These are phyloP conservation scores for Penicillium brasilianum DNA, from an alignment of 2,329 filamentous ascomycete genomes.

Conservation along the genomic window DNA sequence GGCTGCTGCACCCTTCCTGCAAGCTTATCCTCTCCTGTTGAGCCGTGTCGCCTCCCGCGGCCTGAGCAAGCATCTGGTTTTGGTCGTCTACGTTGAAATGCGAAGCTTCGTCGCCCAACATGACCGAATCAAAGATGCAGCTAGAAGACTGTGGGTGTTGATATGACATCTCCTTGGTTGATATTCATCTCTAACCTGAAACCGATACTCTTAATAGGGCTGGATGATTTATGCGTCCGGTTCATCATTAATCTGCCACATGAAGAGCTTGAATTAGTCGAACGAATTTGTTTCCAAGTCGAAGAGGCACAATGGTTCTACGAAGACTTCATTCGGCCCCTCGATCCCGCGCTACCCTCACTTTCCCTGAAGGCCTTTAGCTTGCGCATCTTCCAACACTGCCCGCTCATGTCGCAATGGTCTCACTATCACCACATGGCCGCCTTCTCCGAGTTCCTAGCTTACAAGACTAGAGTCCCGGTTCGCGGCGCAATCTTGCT, in stretches of 20 bases:
- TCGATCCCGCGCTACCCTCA: conserved; percentile 82
- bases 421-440: conserved; percentile 76
- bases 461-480: conserved; percentile 92
- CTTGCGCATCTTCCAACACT: conserved; percentile 90
- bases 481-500: conserved; percentile 93
- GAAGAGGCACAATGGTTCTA: conserved; percentile 99
- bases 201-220: conserved; percentile 61
- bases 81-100: conserved; percentile 59
- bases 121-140: conserved; percentile 79
- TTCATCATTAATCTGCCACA: conserved; percentile 97
- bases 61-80: conserved; percentile 31
- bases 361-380: conserved; percentile 86
- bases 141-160: conserved; percentile 78
- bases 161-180: conserved; percentile 4
- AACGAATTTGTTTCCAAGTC: conserved; percentile 96
- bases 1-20: conserved; percentile 29
- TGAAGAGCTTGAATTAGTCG: conserved; percentile 86
- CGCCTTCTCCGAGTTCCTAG: conserved; percentile 89
- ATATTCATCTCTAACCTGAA: conserved; percentile 28
- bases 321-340: conserved; percentile 95
- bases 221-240: conserved; percentile 96
- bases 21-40: conserved; percentile 33
- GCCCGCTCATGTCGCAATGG: conserved; percentile 82
- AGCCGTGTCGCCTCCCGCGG: conserved; percentile 28
- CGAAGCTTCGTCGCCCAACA: conserved; percentile 63